Base-by-base conservation (phyloP, 1,139 yeast species). In the Lodderomyces metapsilosis region DNA sequence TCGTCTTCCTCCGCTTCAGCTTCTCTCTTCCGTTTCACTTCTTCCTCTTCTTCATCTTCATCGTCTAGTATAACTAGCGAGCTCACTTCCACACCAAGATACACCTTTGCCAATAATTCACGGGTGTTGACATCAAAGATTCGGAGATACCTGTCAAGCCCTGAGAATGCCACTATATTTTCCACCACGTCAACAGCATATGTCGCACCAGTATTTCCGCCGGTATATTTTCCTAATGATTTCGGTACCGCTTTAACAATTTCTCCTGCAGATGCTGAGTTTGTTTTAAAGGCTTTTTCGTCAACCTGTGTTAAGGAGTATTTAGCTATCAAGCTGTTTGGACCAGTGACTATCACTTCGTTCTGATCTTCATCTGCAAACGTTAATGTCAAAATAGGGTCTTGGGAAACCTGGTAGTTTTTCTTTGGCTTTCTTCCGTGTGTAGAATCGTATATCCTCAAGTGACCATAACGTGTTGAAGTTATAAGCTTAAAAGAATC, bases 91-190 rank as follows among this genome's bases (percentile, higher is more conserved):
- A 88, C 78, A 3, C 95, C 95, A 28, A 84, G 57, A 53, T 78
- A 91, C 10, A 88, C 84, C 56, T 88, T 88, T 9, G 81, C 88
- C 13, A 83, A 62, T 40, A 79, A 67, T 37, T 78, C 76, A 40
- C 95, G 70, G 0, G 79, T 61, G 2, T 63, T 65, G 6, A 80
- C 57, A 48, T 87, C 84, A 60, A 78, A 91, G 2, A 87, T 87
- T 43, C 97, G 74, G 34, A 88, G 71, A 58, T 88, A 91, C 55
- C 96, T 74, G 58, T 91, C 98, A 30, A 89, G 72, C 0, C 96
- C 96, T 34, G 95, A 96, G 20, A 88, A 73, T 11, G 66, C 73
- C 25, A 70, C 55, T 9, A 67, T 51, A 40, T 59, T 61, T 32
- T 59, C 55, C 12, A 48, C 49, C 9, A 58, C 52, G 36, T 52